phyloP scores from a whole-genome alignment of 192 early-diverging fungal genomes.

The Coemansia sp. region DNA sequence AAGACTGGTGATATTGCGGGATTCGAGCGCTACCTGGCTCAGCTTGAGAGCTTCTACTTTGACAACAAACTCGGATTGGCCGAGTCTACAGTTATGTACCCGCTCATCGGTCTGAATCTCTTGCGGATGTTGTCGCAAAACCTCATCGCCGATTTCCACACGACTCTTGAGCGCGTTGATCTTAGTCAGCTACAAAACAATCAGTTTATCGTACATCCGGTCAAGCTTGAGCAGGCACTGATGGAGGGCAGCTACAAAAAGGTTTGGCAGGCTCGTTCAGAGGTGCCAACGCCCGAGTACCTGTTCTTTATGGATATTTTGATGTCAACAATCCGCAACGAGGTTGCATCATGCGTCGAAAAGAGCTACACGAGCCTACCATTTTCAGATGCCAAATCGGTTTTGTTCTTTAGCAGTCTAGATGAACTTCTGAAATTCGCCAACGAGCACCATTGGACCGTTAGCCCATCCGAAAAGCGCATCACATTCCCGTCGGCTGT shows the following conservation, averaged over 20 bases:
- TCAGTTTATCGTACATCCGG: slow-evolving; percentile 84
- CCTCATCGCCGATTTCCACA: slow-evolving; percentile 97
- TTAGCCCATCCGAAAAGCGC: slow-evolving; percentile 75
- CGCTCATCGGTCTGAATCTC: slow-evolving; percentile 88
- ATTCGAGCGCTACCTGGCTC: slow-evolving; percentile 95
- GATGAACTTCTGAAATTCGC: slow-evolving; percentile 86
- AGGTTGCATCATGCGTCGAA: slow-evolving; percentile 94
- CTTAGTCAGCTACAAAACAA: slow-evolving; percentile 75
- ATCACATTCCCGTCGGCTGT: slow-evolving; percentile 74
- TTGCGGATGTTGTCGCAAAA: slow-evolving; percentile 91
- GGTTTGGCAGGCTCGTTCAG: slow-evolving; percentile 87
- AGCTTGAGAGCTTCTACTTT: slow-evolving; percentile 86
- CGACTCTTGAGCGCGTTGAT: slow-evolving; percentile 89
- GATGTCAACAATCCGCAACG: slow-evolving; percentile 89
- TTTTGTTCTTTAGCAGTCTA: slow-evolving; percentile 81
- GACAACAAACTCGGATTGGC: slow-evolving; percentile 61
- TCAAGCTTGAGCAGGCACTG: slow-evolving; percentile 92
- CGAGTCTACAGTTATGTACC: slow-evolving; percentile 80
- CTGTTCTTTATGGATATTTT: slow-evolving; percentile 93
- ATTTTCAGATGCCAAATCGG: slow-evolving; percentile 83
- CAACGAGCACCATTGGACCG: slow-evolving; percentile 80
- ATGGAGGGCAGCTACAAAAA: slow-evolving; percentile 99
- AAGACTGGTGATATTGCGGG: slow-evolving; percentile 81
- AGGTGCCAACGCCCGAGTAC: slow-evolving; percentile 91
- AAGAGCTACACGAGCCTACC: slow-evolving; percentile 88